Conservation (phyloP, 768 basidiomycete species). For the Roridomyces roridus region DNA sequence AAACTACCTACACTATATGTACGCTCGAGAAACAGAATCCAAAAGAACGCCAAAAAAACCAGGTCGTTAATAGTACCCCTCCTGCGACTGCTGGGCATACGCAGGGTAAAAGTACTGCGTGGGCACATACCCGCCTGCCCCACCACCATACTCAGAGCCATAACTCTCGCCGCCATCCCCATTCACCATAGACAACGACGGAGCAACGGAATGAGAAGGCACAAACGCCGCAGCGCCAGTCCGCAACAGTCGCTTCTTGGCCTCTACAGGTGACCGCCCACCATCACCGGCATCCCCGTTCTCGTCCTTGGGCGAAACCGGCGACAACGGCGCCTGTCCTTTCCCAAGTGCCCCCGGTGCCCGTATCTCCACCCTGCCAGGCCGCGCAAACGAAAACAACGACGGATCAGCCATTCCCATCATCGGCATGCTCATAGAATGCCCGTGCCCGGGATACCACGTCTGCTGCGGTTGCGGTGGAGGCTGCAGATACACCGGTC, state of each 20-base stretch:
- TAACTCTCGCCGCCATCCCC: neutral
- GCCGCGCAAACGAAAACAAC: slow-evolving; percentile 23
- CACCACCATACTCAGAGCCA: neutral
- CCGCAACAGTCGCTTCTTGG: slow-evolving; percentile 47
- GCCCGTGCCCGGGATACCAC: slow-evolving; percentile 55
- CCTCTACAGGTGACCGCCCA: slow-evolving; percentile 40
- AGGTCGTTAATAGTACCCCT: too few relatives aligned
- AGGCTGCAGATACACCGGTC: slow-evolving; percentile 70
- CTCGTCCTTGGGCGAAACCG: slow-evolving; percentile 10
- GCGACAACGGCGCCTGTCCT: slow-evolving; percentile 17
- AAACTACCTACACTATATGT: too few relatives aligned
- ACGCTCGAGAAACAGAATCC: too few relatives aligned
- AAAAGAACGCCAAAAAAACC: too few relatives aligned
- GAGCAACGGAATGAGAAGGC: slow-evolving; percentile 37
- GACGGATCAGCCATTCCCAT: slow-evolving; percentile 1
- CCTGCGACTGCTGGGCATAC: slow-evolving; percentile 41
- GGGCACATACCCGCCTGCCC: slow-evolving; percentile 8
- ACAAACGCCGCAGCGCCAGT: slow-evolving; percentile 58
- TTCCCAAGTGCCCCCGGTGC: slow-evolving; percentile 14
- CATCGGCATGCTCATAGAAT: slow-evolving; percentile 13
- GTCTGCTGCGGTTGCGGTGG: slow-evolving; percentile 65
- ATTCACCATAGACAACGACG: neutral
- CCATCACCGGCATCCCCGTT: slow-evolving; percentile 41
- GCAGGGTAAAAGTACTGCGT: slow-evolving; percentile 70
- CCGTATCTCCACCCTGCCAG: slow-evolving; percentile 22